These are phyloP conservation scores for Pythium chondricola DNA, from an alignment of 352 stramenopile species.

Conservation along the genomic window DNA sequence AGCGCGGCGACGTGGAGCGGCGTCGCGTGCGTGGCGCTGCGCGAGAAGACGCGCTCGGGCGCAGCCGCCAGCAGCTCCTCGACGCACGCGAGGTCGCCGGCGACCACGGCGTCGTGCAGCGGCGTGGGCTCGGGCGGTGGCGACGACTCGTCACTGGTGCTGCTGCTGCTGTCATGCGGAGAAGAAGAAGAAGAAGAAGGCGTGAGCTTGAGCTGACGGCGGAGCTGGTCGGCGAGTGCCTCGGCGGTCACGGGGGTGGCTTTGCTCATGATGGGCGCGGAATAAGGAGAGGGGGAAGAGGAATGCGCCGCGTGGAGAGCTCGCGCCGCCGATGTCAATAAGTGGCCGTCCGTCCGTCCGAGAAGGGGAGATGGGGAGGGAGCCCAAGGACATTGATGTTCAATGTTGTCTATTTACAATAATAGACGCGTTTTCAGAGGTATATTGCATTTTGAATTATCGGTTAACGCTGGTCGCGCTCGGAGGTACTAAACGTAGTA, in stretches of 20 bases:
- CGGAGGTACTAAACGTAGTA: too few relatives aligned
- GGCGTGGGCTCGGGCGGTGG: conserved; percentile 9
- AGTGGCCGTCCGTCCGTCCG: too few relatives aligned
- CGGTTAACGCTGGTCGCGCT: too few relatives aligned
- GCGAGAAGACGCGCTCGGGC: conserved; percentile 16
- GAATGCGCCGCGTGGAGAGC: too few relatives aligned
- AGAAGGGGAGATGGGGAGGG: too few relatives aligned
- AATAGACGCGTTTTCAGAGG: background rate
- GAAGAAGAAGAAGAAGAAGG: too few relatives aligned
- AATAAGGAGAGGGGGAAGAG: background rate
- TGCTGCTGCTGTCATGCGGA: too few relatives aligned
- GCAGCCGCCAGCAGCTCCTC: conserved; percentile 7
- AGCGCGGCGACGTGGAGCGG: conserved; percentile 23
- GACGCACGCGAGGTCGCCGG: conserved; percentile 14
- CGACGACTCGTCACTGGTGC: too few relatives aligned
- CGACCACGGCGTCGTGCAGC: conserved; percentile 20
- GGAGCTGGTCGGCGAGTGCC: conserved; percentile 20
- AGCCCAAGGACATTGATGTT: too few relatives aligned
- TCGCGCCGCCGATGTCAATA: too few relatives aligned
- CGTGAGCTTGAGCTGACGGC: conserved; percentile 14
- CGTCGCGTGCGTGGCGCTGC: conserved; percentile 20
- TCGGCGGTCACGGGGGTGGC: background rate
- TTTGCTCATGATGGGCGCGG: background rate
- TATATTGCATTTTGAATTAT: too few relatives aligned
- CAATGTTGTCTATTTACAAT: background rate